These are phyloP conservation scores for Fomitopsis palustris DNA, from an alignment of 1,284 basidiomycete genomes.

Conservation along the genomic window DNA sequence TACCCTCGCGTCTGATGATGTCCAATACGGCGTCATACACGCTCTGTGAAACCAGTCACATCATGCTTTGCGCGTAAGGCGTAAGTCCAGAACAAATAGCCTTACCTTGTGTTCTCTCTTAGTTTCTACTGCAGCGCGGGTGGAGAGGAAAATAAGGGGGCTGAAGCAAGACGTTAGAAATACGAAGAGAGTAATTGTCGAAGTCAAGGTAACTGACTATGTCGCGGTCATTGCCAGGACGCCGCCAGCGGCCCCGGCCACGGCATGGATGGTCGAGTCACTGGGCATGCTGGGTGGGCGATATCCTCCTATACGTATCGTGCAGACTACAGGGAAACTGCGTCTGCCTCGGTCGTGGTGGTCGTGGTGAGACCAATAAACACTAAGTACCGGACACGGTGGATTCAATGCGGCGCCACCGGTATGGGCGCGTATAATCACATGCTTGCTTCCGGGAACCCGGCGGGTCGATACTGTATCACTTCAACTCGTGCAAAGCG, in stretches of 20 bases:
- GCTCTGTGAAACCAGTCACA: slow-evolving; percentile 32
- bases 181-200: background rate
- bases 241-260: slow-evolving; percentile 89
- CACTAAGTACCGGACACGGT: background rate
- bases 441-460: background rate
- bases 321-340: background rate
- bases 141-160: slow-evolving; percentile 90
- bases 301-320: background rate
- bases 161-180: slow-evolving; percentile 35
- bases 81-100: slow-evolving; percentile 4
- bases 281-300: slow-evolving; percentile 38
- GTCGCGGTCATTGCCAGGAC: slow-evolving; percentile 86
- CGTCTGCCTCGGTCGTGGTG: background rate
- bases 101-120: slow-evolving; percentile 71
- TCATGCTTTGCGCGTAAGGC: background rate
- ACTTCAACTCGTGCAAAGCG: no score
- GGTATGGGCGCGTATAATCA: background rate
- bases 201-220: slow-evolving; percentile 53
- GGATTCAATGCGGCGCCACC: background rate
- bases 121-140: slow-evolving; percentile 88
- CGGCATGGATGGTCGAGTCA: slow-evolving; percentile 87
- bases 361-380: background rate
- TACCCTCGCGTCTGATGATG: slow-evolving; percentile 83
- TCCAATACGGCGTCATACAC: slow-evolving; percentile 64
- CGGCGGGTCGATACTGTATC: no score